Conservation (phyloP, 331 rosid species). For the Saraca asoca region DNA sequence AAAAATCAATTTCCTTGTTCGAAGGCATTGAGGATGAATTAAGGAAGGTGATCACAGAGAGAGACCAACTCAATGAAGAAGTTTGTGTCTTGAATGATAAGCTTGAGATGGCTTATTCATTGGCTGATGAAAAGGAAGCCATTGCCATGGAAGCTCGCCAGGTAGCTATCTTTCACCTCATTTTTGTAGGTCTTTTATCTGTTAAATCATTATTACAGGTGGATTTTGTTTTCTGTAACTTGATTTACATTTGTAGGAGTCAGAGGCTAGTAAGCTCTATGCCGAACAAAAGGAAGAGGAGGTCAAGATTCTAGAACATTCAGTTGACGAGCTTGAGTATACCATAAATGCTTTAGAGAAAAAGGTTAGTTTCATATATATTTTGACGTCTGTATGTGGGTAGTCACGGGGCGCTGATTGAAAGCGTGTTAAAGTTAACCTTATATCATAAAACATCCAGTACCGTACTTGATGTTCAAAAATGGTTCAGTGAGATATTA, state of each 20-base stretch:
- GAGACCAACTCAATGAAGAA: slow-evolving; percentile 74
- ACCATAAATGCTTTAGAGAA: slow-evolving; percentile 90
- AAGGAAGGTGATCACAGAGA: slow-evolving; percentile 55
- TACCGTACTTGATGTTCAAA: slow-evolving; percentile 18
- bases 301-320: slow-evolving; percentile 83
- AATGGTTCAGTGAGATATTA: slow-evolving; percentile 23
- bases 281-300: slow-evolving; percentile 96
- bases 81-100: slow-evolving; percentile 60
- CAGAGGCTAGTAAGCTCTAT: slow-evolving; percentile 75
- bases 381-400: not conserved
- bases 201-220: slow-evolving; percentile 21
- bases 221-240: slow-evolving; percentile 33
- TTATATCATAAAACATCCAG: slow-evolving; percentile 5
- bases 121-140: slow-evolving; percentile 92
- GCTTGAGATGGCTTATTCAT: slow-evolving; percentile 76
- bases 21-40: slow-evolving; percentile 67
- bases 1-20: slow-evolving; percentile 53
- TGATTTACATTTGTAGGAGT: slow-evolving; percentile 57
- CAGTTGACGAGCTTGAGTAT: slow-evolving; percentile 93
- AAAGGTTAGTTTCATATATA: slow-evolving; percentile 63
- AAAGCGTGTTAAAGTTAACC: not conserved
- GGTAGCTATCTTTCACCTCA: slow-evolving; percentile 47
- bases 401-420: slow-evolving; percentile 9
- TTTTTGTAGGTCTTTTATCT: slow-evolving; percentile 28
- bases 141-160: slow-evolving; percentile 76